Conservation (phyloP, 1,284 basidiomycete genomes). For the Heterobasidion annosum region DNA sequence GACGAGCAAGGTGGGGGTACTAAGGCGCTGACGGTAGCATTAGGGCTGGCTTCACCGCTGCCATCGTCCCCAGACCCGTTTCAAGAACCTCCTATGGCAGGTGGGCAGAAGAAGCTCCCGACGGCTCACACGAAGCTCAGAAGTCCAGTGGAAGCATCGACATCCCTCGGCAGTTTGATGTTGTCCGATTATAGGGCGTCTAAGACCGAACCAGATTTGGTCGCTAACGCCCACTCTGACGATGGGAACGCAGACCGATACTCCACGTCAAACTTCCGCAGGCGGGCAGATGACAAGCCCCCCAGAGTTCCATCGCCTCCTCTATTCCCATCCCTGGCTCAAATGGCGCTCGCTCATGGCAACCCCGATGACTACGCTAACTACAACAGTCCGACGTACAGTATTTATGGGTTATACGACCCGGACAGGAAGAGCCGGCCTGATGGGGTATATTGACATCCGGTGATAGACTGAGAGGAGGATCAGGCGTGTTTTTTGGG, state of each 20-base stretch:
- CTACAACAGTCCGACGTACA: conserved; percentile 74
- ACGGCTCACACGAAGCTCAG: conserved; percentile 14
- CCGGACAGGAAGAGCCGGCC: conserved; percentile 47
- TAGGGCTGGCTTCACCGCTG: conserved; percentile 31
- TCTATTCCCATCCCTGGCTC: conserved; percentile 60
- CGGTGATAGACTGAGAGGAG: background rate
- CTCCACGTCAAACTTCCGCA: conserved; percentile 7
- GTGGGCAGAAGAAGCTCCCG: conserved; percentile 17
- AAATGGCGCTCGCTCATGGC: conserved; percentile 62
- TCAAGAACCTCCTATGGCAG: conserved; percentile 63
- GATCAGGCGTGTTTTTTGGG: background rate
- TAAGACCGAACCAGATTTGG: background rate
- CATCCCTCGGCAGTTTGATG: conserved; percentile 51
- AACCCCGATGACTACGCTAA: conserved; percentile 52
- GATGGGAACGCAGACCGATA: background rate
- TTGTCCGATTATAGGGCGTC: conserved; percentile 35
- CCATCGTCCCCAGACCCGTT: conserved; percentile 41
- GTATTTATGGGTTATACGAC: conserved; percentile 68
- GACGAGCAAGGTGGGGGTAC: conserved; percentile 25
- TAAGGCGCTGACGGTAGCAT: conserved; percentile 42
- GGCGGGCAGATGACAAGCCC: conserved; percentile 46
- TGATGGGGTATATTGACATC: conserved; percentile 15
- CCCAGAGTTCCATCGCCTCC: conserved; percentile 72
- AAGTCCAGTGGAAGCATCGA: conserved; percentile 30
- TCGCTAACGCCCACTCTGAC: background rate